phyloP scores from a whole-genome alignment of 306 rosid species.

The Lagenaria siceraria region DNA sequence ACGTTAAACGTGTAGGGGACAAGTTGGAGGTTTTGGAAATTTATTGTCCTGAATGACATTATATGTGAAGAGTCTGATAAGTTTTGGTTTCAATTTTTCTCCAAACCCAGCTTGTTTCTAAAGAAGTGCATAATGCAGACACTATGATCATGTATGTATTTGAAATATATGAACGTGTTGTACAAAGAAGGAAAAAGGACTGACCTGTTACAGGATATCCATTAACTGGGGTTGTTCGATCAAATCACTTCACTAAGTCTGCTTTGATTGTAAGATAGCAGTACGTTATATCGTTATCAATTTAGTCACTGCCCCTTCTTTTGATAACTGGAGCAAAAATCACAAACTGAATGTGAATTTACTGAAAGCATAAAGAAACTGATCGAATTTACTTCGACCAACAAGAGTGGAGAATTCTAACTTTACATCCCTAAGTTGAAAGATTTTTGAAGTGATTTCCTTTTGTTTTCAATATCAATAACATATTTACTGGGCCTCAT shows the following conservation, averaged over 20 bases:
- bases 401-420: not conserved
- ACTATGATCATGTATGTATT: not conserved
- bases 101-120: not conserved
- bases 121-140: not conserved
- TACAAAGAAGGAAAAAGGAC: conserved; percentile 3
- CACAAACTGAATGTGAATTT: not conserved
- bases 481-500: not conserved
- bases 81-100: not conserved
- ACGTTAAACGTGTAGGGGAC: not conserved
- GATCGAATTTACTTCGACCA: not conserved
- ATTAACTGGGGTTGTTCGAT: not conserved
- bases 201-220: not conserved
- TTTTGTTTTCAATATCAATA: not conserved
- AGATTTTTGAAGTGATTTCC: not conserved
- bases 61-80: not conserved
- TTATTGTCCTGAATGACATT: not conserved
- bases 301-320: not conserved
- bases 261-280: not conserved
- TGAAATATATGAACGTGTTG: not conserved
- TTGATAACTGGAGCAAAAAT: not conserved
- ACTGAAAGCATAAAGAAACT: not conserved
- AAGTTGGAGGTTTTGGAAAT: not conserved
- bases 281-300: not conserved
- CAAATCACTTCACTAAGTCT: not conserved
- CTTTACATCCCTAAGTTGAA: not conserved